Evolutionary conservation across 169 alveolate genomes (phyloP), one percentile per base, ranked within the genome.

Genomic region (Eimeria nieschulzi): DNA sequence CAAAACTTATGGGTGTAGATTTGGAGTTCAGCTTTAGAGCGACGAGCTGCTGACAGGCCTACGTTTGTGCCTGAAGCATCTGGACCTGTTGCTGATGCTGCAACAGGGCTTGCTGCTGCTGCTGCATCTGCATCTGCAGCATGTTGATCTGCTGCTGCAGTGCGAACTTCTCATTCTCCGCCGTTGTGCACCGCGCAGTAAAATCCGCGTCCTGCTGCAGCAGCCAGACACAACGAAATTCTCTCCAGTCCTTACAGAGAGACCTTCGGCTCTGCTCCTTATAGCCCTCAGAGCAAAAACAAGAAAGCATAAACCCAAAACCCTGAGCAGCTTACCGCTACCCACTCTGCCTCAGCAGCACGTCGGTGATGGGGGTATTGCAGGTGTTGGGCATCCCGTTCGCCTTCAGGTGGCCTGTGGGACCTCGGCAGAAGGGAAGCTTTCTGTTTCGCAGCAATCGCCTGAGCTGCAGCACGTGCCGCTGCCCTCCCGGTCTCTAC

Each of bases 11-110:
- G n/a, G 23, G n/a, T 59, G 83, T 73, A 8, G 51, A 21, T 33
- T 25, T 73, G 39, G 25, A 73, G 53, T 46, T 56, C 66, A 55
- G 23, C 54, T 0, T 23, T 9, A 19, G 9, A 54, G 23, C 39
- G 15, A 23, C 26, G 86, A 54, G 71, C 53, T 53, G 15, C 26
- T 7, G 86, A 15, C 46, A 19, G 19, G 56, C 86, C 39, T 39
- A 80, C 88, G 61, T 21, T 55, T 80, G 88, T 51, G 88, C 75
- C 61, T 80, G 76, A 61, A 80, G 75, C n/a, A 75, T 75, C 64
- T 61, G 88, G 88, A 80, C 39, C 21, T 80, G 88, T 19, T 80
- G 88, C 61, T 80, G 88, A 17, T 80, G 88, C 61, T 80, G 88
- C 39, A 80, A 9, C 54, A 61, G 25, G 33, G 88, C 88, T 19